Percentiles rank a stretch among this genome's conserved stretches.
These are phyloP conservation scores for Scutellaria baicalensis DNA, from an alignment of 257 asterid species.

Conservation along the genomic window DNA sequence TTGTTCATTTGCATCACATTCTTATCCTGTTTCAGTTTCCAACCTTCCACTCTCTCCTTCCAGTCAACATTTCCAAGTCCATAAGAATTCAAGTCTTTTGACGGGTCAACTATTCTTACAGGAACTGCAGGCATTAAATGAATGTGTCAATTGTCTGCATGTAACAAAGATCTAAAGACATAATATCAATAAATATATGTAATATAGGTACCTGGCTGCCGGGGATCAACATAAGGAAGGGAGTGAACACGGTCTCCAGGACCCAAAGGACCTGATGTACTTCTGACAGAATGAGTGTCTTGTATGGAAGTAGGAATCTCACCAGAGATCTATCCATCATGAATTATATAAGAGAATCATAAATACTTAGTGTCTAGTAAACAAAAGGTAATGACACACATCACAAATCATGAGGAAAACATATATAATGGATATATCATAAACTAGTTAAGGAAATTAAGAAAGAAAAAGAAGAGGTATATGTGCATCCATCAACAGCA, in stretches of 20 bases:
- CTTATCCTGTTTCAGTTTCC: conserved; percentile 74
- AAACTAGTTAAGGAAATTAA: neutral
- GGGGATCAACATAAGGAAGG: conserved; percentile 82
- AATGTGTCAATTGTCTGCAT: neutral
- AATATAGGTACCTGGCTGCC: conserved; percentile 67
- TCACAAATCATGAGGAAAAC: neutral
- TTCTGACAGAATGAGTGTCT: conserved; percentile 79
- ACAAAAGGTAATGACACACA: neutral
- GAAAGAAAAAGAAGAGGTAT: neutral
- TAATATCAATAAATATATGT: neutral
- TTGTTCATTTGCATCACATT: conserved; percentile 41
- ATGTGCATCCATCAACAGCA: conserved; percentile 3
- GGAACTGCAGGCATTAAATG: conserved; percentile 52
- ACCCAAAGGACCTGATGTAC: conserved; percentile 95
- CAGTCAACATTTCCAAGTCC: conserved; percentile 93
- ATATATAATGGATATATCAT: neutral
- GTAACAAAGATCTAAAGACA: neutral
- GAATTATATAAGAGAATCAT: neutral
- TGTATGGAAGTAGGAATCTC: conserved; percentile 71
- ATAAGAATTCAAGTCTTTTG: conserved; percentile 69
- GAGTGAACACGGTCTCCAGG: conserved; percentile 74
- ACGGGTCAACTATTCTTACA: conserved; percentile 81
- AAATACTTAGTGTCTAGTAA: neutral
- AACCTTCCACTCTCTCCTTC: conserved; percentile 91
- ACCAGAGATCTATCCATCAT: conserved; percentile 55